Evolutionary conservation across 176 grass and related monocot species (phyloP).

Genomic region (Juncus effusus): DNA sequence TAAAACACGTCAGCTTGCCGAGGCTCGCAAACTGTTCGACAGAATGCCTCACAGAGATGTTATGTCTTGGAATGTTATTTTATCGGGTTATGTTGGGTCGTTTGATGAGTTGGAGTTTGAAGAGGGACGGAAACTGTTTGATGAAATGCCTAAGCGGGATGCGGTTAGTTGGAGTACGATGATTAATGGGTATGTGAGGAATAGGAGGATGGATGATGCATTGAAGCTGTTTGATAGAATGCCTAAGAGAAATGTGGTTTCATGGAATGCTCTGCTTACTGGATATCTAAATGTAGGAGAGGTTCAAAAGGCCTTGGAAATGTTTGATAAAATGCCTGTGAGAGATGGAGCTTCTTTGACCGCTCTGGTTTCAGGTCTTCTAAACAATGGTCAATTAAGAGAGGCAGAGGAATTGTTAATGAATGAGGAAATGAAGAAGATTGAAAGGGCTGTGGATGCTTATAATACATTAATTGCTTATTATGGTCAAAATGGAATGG

Average conservation of each 20-base stretch:
- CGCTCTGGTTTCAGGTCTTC: constrained; percentile 52
- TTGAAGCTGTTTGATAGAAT: constrained; percentile 60
- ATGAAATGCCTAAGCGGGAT: constrained; percentile 47
- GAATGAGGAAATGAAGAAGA: too few species aligned
- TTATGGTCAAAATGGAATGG: constrained; percentile 13
- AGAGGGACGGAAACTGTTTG: constrained; percentile 45
- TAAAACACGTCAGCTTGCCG: constrained; percentile 9
- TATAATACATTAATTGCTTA: too few species aligned
- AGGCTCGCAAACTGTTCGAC: constrained; percentile 52
- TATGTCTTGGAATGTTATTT: constrained; percentile 71
- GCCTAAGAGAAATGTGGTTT: constrained; percentile 38
- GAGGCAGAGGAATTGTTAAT: too few species aligned
- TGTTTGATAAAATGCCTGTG: constrained; percentile 38
- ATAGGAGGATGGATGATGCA: constrained; percentile 36
- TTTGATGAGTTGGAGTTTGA: neutral
- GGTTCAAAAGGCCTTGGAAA: constrained; percentile 34
- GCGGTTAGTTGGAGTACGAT: constrained; percentile 68
- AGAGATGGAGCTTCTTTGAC: constrained; percentile 63
- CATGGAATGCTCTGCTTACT: constrained; percentile 83
- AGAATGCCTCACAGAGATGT: constrained; percentile 55
- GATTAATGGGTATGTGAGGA: constrained; percentile 57
- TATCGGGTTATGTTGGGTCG: constrained; percentile 50
- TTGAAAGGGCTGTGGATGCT: too few species aligned
- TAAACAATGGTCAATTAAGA: too few species aligned
- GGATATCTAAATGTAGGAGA: constrained; percentile 61